Conservation (phyloP, 495 filamentous ascomycete genomes). For the Cladorrhinum samala region DNA sequence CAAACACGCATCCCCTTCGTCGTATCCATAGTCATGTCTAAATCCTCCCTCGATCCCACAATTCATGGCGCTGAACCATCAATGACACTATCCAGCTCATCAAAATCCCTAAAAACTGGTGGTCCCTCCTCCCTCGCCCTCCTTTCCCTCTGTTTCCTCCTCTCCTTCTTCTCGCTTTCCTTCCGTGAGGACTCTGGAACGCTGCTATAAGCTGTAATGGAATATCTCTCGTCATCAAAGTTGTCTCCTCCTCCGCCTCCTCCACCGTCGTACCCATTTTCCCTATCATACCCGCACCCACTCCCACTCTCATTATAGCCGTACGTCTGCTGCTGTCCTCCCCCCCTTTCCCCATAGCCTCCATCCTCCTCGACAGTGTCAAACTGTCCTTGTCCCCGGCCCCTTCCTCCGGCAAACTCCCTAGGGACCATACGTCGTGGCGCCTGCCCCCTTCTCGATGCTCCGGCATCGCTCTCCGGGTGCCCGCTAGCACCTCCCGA, state of each 20-base stretch:
- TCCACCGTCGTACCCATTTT: no score
- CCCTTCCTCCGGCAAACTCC: conserved; percentile 1
- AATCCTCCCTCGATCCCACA: no score
- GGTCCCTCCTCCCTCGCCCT: conserved; percentile 8
- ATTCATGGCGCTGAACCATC: conserved; percentile 9
- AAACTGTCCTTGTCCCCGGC: conserved; percentile 14
- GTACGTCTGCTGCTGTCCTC: conserved; percentile 22
- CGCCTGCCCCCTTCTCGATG: neutral
- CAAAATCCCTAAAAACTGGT: conserved; percentile 40
- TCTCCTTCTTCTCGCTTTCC: conserved; percentile 4
- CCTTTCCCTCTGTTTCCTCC: neutral
- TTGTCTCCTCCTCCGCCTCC: conserved; percentile 15
- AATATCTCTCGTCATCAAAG: conserved; percentile 18
- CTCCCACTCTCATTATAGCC: conserved; percentile 1
- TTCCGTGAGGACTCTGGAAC: conserved; percentile 10
- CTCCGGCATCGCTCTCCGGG: conserved; percentile 8
- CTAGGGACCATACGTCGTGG: conserved; percentile 17
- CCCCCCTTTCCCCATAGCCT: neutral
- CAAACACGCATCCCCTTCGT: no score
- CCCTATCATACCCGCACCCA: no score
- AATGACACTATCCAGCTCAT: conserved; percentile 33
- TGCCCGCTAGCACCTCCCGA: neutral
- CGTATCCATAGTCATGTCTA: no score
- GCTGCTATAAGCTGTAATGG: conserved; percentile 24
- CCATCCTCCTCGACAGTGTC: neutral